A percentile compares a stretch with the other conserved stretches of the same genome.
Conservation (phyloP, 495 filamentous ascomycete genomes). For the Podospora tetraspora region DNA sequence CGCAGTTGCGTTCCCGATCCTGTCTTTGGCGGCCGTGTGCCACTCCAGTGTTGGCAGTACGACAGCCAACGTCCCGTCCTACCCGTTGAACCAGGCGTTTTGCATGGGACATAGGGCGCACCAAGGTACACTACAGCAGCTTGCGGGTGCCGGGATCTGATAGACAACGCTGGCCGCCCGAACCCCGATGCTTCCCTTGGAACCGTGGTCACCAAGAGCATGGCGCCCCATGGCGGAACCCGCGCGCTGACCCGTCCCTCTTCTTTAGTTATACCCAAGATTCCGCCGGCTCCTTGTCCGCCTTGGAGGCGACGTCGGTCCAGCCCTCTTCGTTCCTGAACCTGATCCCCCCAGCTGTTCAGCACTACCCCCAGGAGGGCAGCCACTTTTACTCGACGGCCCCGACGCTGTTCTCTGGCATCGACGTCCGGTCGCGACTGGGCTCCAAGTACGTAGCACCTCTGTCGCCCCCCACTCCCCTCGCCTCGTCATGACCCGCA, state of each 20-base stretch:
- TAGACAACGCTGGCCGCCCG: conserved; percentile 14
- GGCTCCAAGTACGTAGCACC: conserved; percentile 46
- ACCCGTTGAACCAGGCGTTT: conserved; percentile 33
- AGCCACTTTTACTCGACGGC: conserved; percentile 39
- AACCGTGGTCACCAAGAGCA: conserved; percentile 17
- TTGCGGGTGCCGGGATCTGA: conserved; percentile 29
- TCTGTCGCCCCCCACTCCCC: conserved; percentile 11
- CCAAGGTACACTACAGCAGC: conserved; percentile 18
- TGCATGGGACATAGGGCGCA: conserved; percentile 23
- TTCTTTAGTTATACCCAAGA: conserved; percentile 42
- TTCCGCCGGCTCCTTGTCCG: conserved; percentile 40
- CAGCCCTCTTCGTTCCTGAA: conserved; percentile 43
- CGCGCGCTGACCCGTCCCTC: conserved; percentile 32
- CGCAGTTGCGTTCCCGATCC: conserved; percentile 36
- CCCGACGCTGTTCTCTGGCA: conserved; percentile 39
- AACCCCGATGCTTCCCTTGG: neutral
- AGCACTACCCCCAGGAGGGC: conserved; percentile 42
- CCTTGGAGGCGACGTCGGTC: conserved; percentile 41
- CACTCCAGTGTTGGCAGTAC: conserved; percentile 43
- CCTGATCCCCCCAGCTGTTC: conserved; percentile 41
- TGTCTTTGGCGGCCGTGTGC: conserved; percentile 38
- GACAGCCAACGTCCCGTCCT: conserved; percentile 32
- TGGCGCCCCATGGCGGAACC: conserved; percentile 12
- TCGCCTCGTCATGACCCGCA: conserved; percentile 23
- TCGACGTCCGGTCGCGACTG: conserved; percentile 48